These are phyloP conservation scores for Erodium maritimum DNA, from an alignment of 345 rosid genomes.

Conservation along the genomic window DNA sequence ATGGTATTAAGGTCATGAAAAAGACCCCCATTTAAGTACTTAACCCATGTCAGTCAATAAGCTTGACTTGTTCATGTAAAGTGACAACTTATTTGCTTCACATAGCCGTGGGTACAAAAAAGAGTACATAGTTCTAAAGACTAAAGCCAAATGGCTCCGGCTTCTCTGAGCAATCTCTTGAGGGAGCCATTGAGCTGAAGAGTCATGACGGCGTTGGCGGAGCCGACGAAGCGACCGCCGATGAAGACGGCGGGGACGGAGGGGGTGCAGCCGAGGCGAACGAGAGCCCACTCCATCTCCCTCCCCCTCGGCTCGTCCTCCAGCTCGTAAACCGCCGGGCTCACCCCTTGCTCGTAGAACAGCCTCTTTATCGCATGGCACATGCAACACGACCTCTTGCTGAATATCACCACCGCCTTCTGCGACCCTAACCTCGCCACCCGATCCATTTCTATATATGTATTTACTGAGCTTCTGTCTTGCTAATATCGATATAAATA, in stretches of 20 bases:
- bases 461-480: too few relatives aligned
- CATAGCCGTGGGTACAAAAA: too few relatives aligned
- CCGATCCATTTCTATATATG: conserved; percentile 38
- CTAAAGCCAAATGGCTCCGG: conserved; percentile 84
- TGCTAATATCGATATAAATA: too few relatives aligned
- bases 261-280: conserved; percentile 67
- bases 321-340: conserved; percentile 70
- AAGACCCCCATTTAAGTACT: too few relatives aligned
- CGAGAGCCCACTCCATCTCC: conserved; percentile 74
- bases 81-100: too few relatives aligned
- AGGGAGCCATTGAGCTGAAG: conserved; percentile 79
- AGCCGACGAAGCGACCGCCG: conserved; percentile 81
- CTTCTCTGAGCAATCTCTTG: conserved; percentile 71
- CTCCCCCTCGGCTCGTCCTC: conserved; percentile 56
- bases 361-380: conserved; percentile 79
- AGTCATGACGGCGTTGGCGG: conserved; percentile 74
- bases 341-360: conserved; percentile 83
- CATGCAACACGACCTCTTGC: conserved; percentile 91
- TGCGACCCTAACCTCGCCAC: conserved; percentile 64
- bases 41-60: too few relatives aligned
- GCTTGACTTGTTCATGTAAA: too few relatives aligned
- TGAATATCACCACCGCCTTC: conserved; percentile 96
- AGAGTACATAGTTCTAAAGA: too few relatives aligned
- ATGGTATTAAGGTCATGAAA: too few relatives aligned
- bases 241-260: conserved; percentile 74